Conservation (phyloP, 108 stramenopile species). For the Schizochytrium sp. region DNA sequence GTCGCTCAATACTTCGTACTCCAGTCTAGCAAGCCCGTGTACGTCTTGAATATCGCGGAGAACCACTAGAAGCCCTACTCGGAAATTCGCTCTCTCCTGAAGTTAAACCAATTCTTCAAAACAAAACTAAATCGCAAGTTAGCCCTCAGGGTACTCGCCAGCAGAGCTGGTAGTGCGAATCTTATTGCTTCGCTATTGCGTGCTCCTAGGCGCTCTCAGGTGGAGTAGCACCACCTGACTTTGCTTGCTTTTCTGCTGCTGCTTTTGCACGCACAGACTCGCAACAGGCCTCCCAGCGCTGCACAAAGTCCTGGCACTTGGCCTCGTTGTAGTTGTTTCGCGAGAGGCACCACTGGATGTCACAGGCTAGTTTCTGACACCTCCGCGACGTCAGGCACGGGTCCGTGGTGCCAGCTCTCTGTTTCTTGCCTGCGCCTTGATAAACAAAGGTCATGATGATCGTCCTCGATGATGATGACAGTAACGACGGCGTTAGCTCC, state of each 20-base stretch:
- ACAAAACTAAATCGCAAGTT: too few species aligned
- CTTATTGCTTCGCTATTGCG: too few species aligned
- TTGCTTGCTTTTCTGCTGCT: neutral
- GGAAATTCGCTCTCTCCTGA: too few species aligned
- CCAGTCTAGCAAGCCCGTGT: too few species aligned
- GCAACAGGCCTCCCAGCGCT: slow-evolving; percentile 58
- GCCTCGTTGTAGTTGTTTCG: neutral
- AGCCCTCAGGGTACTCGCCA: too few species aligned
- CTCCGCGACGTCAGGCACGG: slow-evolving; percentile 8
- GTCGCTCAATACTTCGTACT: too few species aligned
- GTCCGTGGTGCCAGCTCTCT: neutral
- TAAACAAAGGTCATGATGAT: slow-evolving; percentile 35
- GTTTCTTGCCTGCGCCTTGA: slow-evolving; percentile 32
- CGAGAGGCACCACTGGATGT: slow-evolving; percentile 42
- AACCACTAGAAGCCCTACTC: too few species aligned
- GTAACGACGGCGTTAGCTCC: neutral
- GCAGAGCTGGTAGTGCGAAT: neutral
- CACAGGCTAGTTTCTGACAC: slow-evolving; percentile 25
- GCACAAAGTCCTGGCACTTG: slow-evolving; percentile 56
- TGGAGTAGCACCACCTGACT: too few species aligned
- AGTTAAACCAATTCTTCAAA: too few species aligned
- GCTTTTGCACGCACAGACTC: neutral
- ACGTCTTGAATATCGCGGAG: too few species aligned
- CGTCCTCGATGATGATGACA: neutral
- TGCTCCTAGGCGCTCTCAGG: too few species aligned